A percentile compares a stretch with the other conserved stretches of the same genome.
Conservation (phyloP, 768 basidiomycete species). For the Leccinum incarnatum region DNA sequence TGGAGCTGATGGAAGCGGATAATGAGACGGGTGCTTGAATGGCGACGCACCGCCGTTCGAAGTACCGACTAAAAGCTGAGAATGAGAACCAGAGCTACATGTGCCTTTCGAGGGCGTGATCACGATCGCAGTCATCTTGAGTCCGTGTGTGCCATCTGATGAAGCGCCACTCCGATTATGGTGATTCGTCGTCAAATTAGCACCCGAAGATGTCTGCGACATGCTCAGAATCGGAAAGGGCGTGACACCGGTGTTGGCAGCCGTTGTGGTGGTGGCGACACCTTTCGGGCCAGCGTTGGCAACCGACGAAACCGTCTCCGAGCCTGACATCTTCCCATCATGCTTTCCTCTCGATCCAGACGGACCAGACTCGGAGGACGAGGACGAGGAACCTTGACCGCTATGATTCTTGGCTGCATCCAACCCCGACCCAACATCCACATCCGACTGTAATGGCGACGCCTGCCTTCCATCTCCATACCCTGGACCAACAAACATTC, state of each 20-base stretch:
- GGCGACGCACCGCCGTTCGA: conserved; percentile 1
- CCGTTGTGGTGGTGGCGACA: neutral
- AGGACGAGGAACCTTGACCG: neutral
- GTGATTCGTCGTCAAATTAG: neutral
- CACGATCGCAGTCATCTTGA: conserved; percentile 9
- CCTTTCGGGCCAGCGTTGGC: neutral
- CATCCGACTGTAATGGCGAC: no score
- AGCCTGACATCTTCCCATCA: neutral
- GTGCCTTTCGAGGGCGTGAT: conserved; percentile 1
- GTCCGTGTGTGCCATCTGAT: neutral
- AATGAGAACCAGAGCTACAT: neutral
- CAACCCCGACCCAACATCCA: neutral
- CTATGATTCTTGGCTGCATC: conserved; percentile 2
- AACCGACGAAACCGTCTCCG: neutral
- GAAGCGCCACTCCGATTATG: neutral
- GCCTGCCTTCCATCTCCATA: neutral
- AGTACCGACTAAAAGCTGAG: neutral
- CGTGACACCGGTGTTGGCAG: neutral
- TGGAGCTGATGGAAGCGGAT: conserved; percentile 10
- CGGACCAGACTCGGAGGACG: neutral
- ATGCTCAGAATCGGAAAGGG: conserved; percentile 24
- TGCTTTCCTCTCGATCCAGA: conserved; percentile 1
- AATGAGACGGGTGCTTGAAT: neutral
- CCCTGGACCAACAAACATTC: neutral
- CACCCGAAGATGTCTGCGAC: conserved; percentile 3